These are phyloP conservation scores for Sungouiozyma intestinalis DNA, from an alignment of 805 yeast species.

Conservation along the genomic window DNA sequence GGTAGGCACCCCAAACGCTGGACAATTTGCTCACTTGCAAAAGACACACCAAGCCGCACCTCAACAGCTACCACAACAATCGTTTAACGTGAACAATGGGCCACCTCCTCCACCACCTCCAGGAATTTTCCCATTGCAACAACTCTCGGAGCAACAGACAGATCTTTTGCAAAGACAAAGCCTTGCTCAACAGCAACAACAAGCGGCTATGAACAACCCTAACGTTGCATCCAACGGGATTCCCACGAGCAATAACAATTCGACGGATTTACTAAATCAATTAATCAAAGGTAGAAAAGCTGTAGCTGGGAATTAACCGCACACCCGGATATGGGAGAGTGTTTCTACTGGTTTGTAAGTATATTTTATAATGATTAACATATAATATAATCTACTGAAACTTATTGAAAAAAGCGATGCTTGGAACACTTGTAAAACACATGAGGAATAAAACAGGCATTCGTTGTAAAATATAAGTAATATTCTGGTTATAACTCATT, in stretches of 20 bases:
- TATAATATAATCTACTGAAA: too few relatives aligned
- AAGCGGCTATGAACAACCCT: slow-evolving; percentile 11
- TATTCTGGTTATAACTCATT: too few relatives aligned
- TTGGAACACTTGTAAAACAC: too few relatives aligned
- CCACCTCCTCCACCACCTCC: slow-evolving; percentile 10
- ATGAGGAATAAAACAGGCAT: too few relatives aligned
- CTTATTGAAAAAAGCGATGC: too few relatives aligned
- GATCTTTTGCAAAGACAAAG: slow-evolving; percentile 6
- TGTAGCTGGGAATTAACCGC: slow-evolving; percentile 22
- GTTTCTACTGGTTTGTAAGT: too few relatives aligned
- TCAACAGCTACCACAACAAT: slow-evolving; percentile 24
- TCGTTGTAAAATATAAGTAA: too few relatives aligned
- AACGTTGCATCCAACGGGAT: neutral
- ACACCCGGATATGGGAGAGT: too few relatives aligned
- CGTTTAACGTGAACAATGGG: slow-evolving; percentile 7
- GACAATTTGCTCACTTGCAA: neutral
- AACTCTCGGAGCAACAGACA: slow-evolving; percentile 24
- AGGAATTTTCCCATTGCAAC: slow-evolving; percentile 6
- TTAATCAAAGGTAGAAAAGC: slow-evolving; percentile 67
- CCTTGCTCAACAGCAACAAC: slow-evolving; percentile 7
- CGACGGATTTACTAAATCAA: slow-evolving; percentile 75
- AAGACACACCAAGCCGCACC: slow-evolving; percentile 6
- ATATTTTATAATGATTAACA: too few relatives aligned
- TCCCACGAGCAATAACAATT: slow-evolving; percentile 27
- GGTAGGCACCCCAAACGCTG: slow-evolving; percentile 7